Evolutionary conservation across 1,139 yeast genomes (phyloP), one percentile per base, ranked within the genome.

Genomic region (Zygosaccharomyces sapae): DNA sequence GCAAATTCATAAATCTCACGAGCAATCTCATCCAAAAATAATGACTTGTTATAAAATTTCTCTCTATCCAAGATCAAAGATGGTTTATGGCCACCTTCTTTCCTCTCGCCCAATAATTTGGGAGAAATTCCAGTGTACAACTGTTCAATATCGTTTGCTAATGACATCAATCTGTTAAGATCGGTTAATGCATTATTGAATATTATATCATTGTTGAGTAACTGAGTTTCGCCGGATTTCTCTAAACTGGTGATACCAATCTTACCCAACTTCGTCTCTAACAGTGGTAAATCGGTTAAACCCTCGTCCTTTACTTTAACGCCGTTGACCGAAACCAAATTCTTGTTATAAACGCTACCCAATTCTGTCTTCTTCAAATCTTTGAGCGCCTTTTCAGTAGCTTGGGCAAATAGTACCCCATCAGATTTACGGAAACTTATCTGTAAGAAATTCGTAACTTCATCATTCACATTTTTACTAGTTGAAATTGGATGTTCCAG

Each of bases 181-280:
- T 88, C 96, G 46, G 83, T 85, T 37, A 90, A 68, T 0, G 96
- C 88, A 30, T 77, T 75, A 33, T 80, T 77, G 45, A 89, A 70
- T 0, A 89, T 74, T 18, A 74, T 62, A 49, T 86, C 87, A 53
- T 83, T 85, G 43, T 78, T 76, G 47, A 75, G 72, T 7, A 86
- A 70, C 55, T 78, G 77, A 37, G 72, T 70, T 52, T 79, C 83
- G 39, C 83, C 80, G 8, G 75, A 67, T 44, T 73, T 73, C 54
- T 88, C 86, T 18, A 90, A 70, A 0, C 86, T 87, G 55, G 81
- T 83, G 6, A 90, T 81, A 0, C 97, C 95, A 13, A 66, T 56
- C 46, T 55, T 51, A 44, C 51, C 57, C 37, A 55, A 36, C 18
- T 51, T 55, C 6, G 55, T 55, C 38, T 57, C 53, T 48, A 57